phyloP scores from a whole-genome alignment of 495 filamentous ascomycete genomes.

The Filosporella fistucella region DNA sequence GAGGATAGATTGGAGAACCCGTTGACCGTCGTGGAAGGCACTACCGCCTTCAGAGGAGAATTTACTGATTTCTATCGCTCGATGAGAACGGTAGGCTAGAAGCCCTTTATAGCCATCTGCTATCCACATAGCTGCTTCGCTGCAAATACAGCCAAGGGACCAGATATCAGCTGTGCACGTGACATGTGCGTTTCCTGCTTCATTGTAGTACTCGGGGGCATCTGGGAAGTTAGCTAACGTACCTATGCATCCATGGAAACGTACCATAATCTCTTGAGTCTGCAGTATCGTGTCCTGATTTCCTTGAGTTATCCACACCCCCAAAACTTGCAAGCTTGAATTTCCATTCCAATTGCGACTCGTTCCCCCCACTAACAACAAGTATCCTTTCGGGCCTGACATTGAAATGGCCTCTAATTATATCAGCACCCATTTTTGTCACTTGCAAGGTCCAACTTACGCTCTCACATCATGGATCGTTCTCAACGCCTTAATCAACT shows the following conservation, averaged over 20 bases:
- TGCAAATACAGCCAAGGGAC: slow-evolving; percentile 41
- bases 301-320: slow-evolving; percentile 17
- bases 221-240: slow-evolving; percentile 15
- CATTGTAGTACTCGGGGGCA: slow-evolving; percentile 30
- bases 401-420: slow-evolving; percentile 32
- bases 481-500: slow-evolving; percentile 29
- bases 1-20: slow-evolving; percentile 26
- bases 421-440: neutral
- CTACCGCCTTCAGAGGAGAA: slow-evolving; percentile 22
- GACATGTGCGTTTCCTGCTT: slow-evolving; percentile 10
- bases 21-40: slow-evolving; percentile 40
- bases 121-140: slow-evolving; percentile 39
- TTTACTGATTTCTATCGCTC: slow-evolving; percentile 24
- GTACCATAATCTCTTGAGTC: slow-evolving; percentile 31
- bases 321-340: slow-evolving; percentile 39
- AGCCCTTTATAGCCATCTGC: slow-evolving; percentile 28
- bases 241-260: neutral
- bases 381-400: slow-evolving; percentile 36
- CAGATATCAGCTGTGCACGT: slow-evolving; percentile 33
- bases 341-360: slow-evolving; percentile 27
- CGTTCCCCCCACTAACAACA: slow-evolving; percentile 24
- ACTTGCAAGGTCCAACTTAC: neutral
- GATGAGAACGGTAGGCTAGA: slow-evolving; percentile 28
- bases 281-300: slow-evolving; percentile 24
- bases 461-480: slow-evolving; percentile 28